Evolutionary conservation across 768 basidiomycete genomes (phyloP).

Genomic region (Lactarius evosmus): DNA sequence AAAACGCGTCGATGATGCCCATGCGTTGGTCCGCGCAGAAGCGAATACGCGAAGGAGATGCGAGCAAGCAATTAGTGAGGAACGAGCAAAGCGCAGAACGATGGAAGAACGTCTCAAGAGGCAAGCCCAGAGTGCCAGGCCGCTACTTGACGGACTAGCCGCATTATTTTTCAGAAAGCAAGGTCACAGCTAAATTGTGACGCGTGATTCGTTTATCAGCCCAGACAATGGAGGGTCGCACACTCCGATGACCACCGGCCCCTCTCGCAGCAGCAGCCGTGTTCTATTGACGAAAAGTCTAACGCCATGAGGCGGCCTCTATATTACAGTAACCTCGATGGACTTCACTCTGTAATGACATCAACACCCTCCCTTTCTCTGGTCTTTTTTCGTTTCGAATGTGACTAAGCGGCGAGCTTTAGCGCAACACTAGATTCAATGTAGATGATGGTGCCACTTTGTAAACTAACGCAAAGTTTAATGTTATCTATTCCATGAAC

Average conservation of each 20-base stretch:
- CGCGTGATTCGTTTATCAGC: neutral
- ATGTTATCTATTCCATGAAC: neutral
- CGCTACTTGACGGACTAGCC: slow-evolving; percentile 18
- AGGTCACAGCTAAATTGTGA: neutral
- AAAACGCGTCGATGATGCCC: slow-evolving; percentile 11
- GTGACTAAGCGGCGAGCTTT: neutral
- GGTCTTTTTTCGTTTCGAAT: neutral
- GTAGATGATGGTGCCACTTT: neutral
- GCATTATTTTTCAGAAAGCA: slow-evolving; percentile 15
- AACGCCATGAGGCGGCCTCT: too few species aligned
- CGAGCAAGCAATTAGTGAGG: slow-evolving; percentile 14
- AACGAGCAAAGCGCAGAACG: slow-evolving; percentile 13
- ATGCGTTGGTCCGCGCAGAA: slow-evolving; percentile 16
- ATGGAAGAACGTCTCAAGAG: slow-evolving; percentile 13
- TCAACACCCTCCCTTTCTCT: neutral
- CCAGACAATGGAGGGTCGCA: neutral
- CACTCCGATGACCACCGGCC: neutral
- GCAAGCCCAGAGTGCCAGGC: slow-evolving; percentile 14
- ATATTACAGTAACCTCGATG: neutral
- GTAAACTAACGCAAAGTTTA: neutral
- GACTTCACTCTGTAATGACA: neutral
- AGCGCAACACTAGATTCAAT: neutral
- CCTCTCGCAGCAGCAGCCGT: neutral
- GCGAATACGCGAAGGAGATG: slow-evolving; percentile 13
- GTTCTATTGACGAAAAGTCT: neutral